phyloP scores from a whole-genome alignment of 169 alveolate genomes.

The Ichthyophthirius multifiliis region DNA sequence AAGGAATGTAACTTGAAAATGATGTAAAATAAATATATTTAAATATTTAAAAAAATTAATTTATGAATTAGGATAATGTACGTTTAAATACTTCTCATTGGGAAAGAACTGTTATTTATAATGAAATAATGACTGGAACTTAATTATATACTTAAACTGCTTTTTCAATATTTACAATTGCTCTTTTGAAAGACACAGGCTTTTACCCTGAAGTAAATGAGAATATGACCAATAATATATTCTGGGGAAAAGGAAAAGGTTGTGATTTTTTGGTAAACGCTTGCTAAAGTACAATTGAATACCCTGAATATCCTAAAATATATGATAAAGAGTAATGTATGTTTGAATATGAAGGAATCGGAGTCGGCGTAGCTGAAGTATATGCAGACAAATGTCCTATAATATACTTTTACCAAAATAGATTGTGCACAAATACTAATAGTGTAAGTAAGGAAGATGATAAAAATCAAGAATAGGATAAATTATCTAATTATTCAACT shows the following conservation, averaged over 20 bases:
- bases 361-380: not conserved
- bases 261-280: slow-evolving; percentile 11
- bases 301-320: slow-evolving; percentile 1
- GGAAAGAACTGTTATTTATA: slow-evolving; percentile 44
- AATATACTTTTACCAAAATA: not conserved
- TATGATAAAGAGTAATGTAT: not conserved
- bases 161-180: slow-evolving; percentile 34
- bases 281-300: not conserved
- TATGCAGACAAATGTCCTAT: not conserved
- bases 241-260: slow-evolving; percentile 29
- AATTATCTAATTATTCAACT: too few species aligned
- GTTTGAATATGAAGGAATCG: not conserved
- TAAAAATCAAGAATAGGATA: too few species aligned
- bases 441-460: too few species aligned
- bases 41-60: too few species aligned
- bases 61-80: too few species aligned
- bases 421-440: not conserved
- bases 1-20: slow-evolving; percentile 54
- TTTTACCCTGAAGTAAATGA: slow-evolving; percentile 25
- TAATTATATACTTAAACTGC: not conserved
- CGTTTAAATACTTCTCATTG: too few species aligned
- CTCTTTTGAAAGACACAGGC: slow-evolving; percentile 51
- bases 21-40: too few species aligned
- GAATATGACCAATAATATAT: not conserved
- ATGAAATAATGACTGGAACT: slow-evolving; percentile 55